phyloP scores from a whole-genome alignment of 1,139 yeast species.

The Candida anutae region DNA sequence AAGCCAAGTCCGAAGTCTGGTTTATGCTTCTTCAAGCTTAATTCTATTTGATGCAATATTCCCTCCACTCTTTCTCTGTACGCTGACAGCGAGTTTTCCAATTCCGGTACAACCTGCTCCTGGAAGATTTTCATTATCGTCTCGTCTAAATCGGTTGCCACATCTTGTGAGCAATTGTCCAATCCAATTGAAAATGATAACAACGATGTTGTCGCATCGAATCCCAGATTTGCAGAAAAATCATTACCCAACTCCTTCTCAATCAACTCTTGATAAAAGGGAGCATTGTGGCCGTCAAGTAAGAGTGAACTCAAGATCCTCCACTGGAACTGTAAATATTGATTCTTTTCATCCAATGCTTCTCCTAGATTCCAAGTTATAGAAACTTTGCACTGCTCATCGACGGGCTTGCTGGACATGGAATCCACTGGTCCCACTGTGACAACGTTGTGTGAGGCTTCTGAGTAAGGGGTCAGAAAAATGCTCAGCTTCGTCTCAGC shows the following conservation, averaged over 20 bases:
- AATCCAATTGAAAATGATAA: conserved; percentile 80
- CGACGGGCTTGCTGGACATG: conserved; percentile 51
- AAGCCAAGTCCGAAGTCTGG: conserved; percentile 86
- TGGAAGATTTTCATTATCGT: conserved; percentile 38
- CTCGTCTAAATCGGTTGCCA: conserved; percentile 37
- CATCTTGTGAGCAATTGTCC: conserved; percentile 58
- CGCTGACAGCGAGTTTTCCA: conserved; percentile 36
- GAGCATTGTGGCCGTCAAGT: conserved; percentile 89
- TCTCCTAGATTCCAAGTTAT: conserved; percentile 82
- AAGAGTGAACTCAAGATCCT: conserved; percentile 65
- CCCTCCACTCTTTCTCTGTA: conserved; percentile 69
- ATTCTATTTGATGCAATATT: conserved; percentile 78
- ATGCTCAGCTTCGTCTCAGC: conserved; percentile 20
- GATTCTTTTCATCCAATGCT: conserved; percentile 46
- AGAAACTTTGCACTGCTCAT: conserved; percentile 70
- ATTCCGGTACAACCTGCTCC: conserved; percentile 30
- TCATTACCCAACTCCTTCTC: conserved; percentile 84
- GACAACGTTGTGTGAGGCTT: conserved; percentile 4
- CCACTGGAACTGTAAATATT: conserved; percentile 64
- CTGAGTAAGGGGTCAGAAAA: conserved; percentile 7
- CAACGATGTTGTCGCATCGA: conserved; percentile 74
- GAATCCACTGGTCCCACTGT: conserved; percentile 79
- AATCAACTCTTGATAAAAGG: conserved; percentile 74
- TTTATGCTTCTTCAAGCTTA: conserved; percentile 76
- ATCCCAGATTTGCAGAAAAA: conserved; percentile 80